phyloP scores from a whole-genome alignment of 2,329 filamentous ascomycete genomes.

The Colletotrichum sp. region DNA sequence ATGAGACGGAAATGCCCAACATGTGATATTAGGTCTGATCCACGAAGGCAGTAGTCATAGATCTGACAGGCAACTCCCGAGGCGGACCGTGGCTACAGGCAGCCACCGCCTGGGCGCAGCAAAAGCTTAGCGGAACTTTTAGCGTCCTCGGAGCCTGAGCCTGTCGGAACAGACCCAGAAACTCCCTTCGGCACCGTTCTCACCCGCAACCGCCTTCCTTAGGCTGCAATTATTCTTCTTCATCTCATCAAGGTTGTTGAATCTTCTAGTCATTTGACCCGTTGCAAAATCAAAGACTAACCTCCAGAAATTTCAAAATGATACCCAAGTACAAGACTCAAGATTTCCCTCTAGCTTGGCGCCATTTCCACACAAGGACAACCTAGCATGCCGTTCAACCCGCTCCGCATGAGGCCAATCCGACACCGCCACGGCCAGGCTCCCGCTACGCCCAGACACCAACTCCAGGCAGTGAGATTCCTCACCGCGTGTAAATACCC shows the following conservation, averaged over 20 bases:
- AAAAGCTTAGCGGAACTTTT: background rate
- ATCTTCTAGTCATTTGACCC: background rate
- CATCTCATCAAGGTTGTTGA: background rate
- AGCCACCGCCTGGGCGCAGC: background rate
- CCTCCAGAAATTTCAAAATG: background rate
- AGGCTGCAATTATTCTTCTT: background rate
- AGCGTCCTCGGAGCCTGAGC: background rate
- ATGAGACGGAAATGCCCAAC: background rate
- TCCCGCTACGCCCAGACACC: background rate
- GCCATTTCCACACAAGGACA: background rate
- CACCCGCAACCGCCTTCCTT: background rate
- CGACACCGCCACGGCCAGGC: background rate
- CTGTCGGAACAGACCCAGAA: background rate
- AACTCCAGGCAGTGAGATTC: background rate
- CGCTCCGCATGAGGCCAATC: background rate
- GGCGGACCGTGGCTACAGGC: background rate
- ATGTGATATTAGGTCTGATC: accelerated
- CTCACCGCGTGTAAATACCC: background rate
- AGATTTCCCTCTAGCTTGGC: background rate
- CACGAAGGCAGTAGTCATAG: background rate
- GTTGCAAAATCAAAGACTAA: background rate
- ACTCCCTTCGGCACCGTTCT: background rate
- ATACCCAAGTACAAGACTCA: background rate
- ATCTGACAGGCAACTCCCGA: background rate
- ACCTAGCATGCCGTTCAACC: background rate